A percentile compares a stretch with the other conserved stretches of the same genome.
These are phyloP conservation scores for Schizochytrium sp. DNA, from an alignment of 108 stramenopile genomes.

Conservation along the genomic window DNA sequence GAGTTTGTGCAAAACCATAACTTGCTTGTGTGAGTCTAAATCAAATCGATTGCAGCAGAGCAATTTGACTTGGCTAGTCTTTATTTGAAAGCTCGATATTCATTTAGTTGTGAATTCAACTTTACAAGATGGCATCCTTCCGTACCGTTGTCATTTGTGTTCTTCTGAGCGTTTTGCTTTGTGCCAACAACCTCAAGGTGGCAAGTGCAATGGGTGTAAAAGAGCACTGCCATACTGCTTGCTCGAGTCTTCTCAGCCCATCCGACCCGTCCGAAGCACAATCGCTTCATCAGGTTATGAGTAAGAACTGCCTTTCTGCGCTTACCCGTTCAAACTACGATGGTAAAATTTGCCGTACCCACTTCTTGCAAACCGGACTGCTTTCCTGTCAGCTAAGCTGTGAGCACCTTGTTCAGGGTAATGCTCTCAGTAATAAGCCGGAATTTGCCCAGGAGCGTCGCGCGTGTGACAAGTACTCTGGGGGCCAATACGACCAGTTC, in stretches of 20 bases:
- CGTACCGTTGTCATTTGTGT: background rate
- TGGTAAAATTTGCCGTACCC: background rate
- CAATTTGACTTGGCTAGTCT: too few species aligned
- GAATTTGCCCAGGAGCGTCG: slow-evolving; percentile 3
- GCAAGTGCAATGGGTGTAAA: background rate
- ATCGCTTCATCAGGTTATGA: background rate
- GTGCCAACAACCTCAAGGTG: too few species aligned
- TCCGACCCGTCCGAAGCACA: background rate
- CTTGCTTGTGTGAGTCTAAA: too few species aligned
- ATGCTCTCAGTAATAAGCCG: background rate
- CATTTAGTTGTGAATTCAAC: too few species aligned
- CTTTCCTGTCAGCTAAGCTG: background rate
- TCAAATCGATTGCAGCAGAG: too few species aligned
- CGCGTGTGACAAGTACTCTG: background rate
- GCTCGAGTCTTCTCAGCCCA: background rate
- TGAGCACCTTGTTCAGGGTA: background rate
- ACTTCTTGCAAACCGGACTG: background rate
- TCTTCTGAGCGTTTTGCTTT: background rate
- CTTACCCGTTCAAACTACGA: background rate
- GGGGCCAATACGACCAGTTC: background rate
- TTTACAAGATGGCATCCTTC: too few species aligned
- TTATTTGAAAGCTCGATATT: too few species aligned
- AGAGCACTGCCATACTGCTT: slow-evolving; percentile 21
- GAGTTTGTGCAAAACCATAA: too few species aligned
- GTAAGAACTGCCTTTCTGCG: background rate